Conservation (phyloP, 2,329 filamentous ascomycete species). For the Xylaria polymorpha region DNA sequence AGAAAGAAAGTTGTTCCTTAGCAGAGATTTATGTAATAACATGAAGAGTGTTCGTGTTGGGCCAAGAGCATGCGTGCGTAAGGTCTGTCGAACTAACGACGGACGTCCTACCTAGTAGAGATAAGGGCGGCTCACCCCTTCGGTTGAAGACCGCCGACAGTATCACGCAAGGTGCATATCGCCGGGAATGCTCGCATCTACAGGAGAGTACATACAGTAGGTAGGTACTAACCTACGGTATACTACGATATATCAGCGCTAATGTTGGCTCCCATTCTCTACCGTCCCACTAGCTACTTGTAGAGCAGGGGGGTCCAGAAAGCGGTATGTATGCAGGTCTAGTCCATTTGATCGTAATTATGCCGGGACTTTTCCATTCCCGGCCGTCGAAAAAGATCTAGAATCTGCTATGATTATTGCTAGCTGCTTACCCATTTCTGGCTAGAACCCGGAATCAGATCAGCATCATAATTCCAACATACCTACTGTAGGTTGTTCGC, state of each 20-base stretch:
- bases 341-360: background rate
- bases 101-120: slow-evolving; percentile 10
- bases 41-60: background rate
- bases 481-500: background rate
- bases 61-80: slow-evolving; percentile 2
- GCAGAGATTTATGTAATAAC: background rate
- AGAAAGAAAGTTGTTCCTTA: background rate
- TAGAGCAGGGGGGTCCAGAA: background rate
- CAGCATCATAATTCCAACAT: too few species aligned
- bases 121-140: slow-evolving; percentile 1
- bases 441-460: background rate
- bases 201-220: too few species aligned
- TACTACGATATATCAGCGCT: background rate
- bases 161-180: background rate
- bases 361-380: background rate
- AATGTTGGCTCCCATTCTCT: slow-evolving; percentile 5
- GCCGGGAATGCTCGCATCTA: background rate
- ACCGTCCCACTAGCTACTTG: background rate
- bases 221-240: too few species aligned
- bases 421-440: background rate
- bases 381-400: background rate
- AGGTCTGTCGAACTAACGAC: background rate
- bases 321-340: slow-evolving; percentile 3
- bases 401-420: background rate
- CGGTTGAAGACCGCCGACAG: background rate